These are phyloP conservation scores for Paecilomyces variotii DNA, from an alignment of 2,329 filamentous ascomycete species.

Conservation along the genomic window DNA sequence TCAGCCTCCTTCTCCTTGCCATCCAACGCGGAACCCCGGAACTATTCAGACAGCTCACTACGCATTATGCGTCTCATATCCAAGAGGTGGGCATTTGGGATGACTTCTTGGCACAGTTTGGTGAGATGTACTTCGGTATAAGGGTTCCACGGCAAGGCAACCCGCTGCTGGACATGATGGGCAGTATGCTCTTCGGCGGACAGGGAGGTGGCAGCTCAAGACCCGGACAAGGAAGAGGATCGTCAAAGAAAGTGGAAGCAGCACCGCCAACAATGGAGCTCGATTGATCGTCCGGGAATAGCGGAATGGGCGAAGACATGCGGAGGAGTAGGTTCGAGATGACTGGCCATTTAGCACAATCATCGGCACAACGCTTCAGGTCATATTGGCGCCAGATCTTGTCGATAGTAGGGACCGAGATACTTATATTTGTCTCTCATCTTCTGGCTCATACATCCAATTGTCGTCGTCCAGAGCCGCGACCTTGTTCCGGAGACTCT, in stretches of 20 bases:
- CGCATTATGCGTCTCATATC: constrained; percentile 72
- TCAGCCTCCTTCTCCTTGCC: constrained; percentile 73
- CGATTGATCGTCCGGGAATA: constrained; percentile 25
- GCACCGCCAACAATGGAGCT: constrained; percentile 38
- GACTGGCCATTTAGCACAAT: not conserved
- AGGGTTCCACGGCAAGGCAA: constrained; percentile 82
- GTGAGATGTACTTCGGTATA: constrained; percentile 95
- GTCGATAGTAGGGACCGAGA: not conserved
- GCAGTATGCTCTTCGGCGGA: constrained; percentile 78
- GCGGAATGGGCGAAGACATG: constrained; percentile 1
- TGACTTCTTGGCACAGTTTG: constrained; percentile 75
- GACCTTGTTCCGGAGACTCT: constrained; percentile 65
- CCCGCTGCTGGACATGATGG: constrained; percentile 97
- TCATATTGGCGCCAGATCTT: not conserved
- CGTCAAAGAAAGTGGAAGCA: constrained; percentile 41
- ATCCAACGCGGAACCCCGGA: constrained; percentile 72
- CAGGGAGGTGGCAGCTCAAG: constrained; percentile 38
- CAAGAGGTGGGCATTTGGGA: constrained; percentile 72
- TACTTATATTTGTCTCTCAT: constrained; percentile 31
- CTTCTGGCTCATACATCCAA: constrained; percentile 82
- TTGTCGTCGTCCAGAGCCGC: constrained; percentile 69
- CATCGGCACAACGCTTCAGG: not conserved
- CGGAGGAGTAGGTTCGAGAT: not conserved
- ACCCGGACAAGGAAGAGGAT: constrained; percentile 31
- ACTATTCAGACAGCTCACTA: constrained; percentile 71